Conservation (phyloP, 2,329 filamentous ascomycete species). For the Trichophyton verrucosum region DNA sequence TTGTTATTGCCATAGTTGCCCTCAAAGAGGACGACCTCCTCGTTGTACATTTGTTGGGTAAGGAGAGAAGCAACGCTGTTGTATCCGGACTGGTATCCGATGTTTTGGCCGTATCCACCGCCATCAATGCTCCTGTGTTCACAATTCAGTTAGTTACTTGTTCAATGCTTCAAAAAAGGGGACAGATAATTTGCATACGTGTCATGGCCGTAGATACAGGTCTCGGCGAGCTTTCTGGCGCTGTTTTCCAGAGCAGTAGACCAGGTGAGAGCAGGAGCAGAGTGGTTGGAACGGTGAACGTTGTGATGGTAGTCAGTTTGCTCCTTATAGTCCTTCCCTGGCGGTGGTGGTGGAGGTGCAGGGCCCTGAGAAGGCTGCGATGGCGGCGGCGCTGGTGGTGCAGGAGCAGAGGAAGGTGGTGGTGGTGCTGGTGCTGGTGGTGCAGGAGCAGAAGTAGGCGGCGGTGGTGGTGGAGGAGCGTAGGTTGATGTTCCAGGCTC, state of each 20-base stretch:
- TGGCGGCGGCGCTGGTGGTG: too few relatives aligned
- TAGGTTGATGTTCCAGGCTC: not conserved
- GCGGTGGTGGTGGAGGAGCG: conserved; percentile 16
- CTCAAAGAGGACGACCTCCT: conserved; percentile 51
- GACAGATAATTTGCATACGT: conserved; percentile 43
- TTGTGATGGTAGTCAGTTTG: conserved; percentile 58
- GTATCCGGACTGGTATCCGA: conserved; percentile 54
- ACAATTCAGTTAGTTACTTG: not conserved
- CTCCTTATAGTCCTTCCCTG: conserved; percentile 23
- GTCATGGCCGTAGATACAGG: conserved; percentile 64
- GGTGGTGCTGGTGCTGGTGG: not conserved
- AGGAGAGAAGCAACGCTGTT: conserved; percentile 54
- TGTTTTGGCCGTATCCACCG: conserved; percentile 79
- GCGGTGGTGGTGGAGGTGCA: not conserved
- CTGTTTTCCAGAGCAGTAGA: conserved; percentile 45
- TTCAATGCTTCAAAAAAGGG: not conserved
- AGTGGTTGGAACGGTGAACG: conserved; percentile 72
- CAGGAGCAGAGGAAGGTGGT: too few relatives aligned
- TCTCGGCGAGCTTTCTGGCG: conserved; percentile 51
- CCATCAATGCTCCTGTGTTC: conserved; percentile 37
- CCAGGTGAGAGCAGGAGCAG: conserved; percentile 52
- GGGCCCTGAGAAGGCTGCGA: too few relatives aligned
- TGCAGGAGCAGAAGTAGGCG: not conserved
- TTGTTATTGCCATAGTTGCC: conserved; percentile 45
- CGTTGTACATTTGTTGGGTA: conserved; percentile 81